Conservation (phyloP, 2,329 filamentous ascomycete genomes). For the Botrytis deweyae region DNA sequence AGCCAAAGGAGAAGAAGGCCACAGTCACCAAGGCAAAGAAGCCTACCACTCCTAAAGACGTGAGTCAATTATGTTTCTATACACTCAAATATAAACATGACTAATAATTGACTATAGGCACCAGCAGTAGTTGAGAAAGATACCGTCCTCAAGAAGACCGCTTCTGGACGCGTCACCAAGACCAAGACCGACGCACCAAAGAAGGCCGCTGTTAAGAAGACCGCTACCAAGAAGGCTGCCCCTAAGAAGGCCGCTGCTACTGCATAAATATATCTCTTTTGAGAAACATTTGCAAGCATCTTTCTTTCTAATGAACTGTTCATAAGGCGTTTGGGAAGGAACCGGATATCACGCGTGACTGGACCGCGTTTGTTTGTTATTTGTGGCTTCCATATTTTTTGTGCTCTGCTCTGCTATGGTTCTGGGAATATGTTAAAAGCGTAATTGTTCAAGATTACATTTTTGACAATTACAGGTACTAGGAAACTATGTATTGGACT, state of each 20-base stretch:
- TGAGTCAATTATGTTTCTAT: constrained; percentile 25
- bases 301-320: constrained; percentile 10
- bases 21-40: constrained; percentile 37
- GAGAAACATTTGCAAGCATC: neutral
- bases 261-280: neutral
- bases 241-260: constrained; percentile 34
- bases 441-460: constrained; percentile 21
- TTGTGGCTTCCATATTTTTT: constrained; percentile 31
- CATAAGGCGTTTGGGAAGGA: constrained; percentile 6
- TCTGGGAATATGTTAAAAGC: constrained; percentile 23
- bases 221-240: constrained; percentile 28
- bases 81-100: neutral
- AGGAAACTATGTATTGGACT: constrained; percentile 10
- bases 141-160: constrained; percentile 66
- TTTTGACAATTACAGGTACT: constrained; percentile 18
- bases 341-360: constrained; percentile 5
- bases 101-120: constrained; percentile 46
- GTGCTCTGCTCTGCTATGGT: constrained; percentile 26
- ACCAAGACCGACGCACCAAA: constrained; percentile 51
- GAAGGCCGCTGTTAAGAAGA: constrained; percentile 41
- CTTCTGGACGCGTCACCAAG: constrained; percentile 70
- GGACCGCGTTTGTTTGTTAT: constrained; percentile 15
- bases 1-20: constrained; percentile 19
- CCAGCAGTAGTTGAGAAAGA: constrained; percentile 64
- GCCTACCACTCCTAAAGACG: constrained; percentile 33